Evolutionary conservation across 2,329 filamentous ascomycete species (phyloP), one percentile per base, ranked within the genome.

Genomic region (Cladosporium phlei): DNA sequence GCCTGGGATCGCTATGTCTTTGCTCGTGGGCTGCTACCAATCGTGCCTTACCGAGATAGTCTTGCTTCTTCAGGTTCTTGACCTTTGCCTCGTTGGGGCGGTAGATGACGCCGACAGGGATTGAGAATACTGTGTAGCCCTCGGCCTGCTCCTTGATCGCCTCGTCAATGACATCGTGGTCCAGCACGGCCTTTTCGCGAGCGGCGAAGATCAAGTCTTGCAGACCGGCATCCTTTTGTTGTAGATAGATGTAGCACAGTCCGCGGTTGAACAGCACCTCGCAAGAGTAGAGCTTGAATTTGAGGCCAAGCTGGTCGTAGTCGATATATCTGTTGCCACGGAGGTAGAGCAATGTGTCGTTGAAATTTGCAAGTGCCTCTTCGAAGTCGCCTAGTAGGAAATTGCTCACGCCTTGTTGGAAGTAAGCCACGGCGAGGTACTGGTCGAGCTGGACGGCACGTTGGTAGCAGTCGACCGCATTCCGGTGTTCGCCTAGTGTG

Each of bases 81-180:
- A 98, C 93, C 69, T 98, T 98, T 53, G 93, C 90, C 61, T 95
- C 90, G 64, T 96, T 97, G 17, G 93, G 93, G 49, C 93, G 78
- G 69, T 97, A 98, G 12, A 98, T 80, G 24, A 96, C 87, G 19
- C 93, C 93, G 10, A 97, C 90, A 0, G 93, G 93, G 44, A 97
- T 97, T 0, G 90, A 97, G 70, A 98, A 98, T 32, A 98, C 93
- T 0, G 93, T 97, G 64, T 98, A 98, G 37, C 91, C 93, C 86
- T 96, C 89, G 50, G 93, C 93, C 60, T 90, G 83, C 65, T 97
- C 93, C 45, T 80, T 76, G 56, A 98, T 97, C 4, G 93, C 93
- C 68, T 98, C 93, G 60, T 98, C 90, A 55, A 98, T 98, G 53
- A 98, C 93, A 64, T 95, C 88, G 70, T 98, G 93, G 59, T 97